Conservation (phyloP, 2,329 filamentous ascomycete species). For the Thielaviopsis musarum region DNA sequence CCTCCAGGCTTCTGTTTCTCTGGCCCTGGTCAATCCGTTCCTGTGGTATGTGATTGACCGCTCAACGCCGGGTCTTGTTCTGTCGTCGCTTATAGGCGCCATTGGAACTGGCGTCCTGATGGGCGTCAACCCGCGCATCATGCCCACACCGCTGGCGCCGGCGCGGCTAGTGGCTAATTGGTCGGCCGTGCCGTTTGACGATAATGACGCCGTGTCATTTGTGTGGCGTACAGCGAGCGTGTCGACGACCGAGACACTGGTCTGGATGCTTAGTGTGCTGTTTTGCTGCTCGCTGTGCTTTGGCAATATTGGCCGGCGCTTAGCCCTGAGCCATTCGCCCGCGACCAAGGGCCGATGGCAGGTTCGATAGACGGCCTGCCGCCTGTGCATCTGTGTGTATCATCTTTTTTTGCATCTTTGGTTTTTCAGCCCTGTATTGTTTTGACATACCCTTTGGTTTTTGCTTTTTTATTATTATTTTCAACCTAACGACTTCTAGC, state of each 20-base stretch:
- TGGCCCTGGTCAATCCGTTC: constrained; percentile 81
- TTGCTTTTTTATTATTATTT: background rate
- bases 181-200: constrained; percentile 10
- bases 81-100: constrained; percentile 58
- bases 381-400: background rate
- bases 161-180: constrained; percentile 15
- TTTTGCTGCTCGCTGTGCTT: constrained; percentile 95
- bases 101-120: constrained; percentile 59
- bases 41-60: constrained; percentile 95
- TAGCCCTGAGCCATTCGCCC: constrained; percentile 40
- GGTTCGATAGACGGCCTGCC: background rate
- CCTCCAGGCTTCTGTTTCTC: constrained; percentile 77
- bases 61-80: constrained; percentile 65
- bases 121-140: constrained; percentile 58
- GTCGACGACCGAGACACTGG: constrained; percentile 52
- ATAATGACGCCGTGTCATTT: constrained; percentile 18
- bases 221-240: constrained; percentile 41
- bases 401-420: background rate
- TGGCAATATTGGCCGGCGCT: constrained; percentile 76
- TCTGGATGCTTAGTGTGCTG: constrained; percentile 84
- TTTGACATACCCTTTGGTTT: background rate
- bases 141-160: constrained; percentile 45
- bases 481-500: background rate
- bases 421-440: background rate
- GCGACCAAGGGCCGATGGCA: constrained; percentile 27